These are phyloP conservation scores for Coniochaeta sp. DNA, from an alignment of 2,329 filamentous ascomycete genomes.

Conservation along the genomic window DNA sequence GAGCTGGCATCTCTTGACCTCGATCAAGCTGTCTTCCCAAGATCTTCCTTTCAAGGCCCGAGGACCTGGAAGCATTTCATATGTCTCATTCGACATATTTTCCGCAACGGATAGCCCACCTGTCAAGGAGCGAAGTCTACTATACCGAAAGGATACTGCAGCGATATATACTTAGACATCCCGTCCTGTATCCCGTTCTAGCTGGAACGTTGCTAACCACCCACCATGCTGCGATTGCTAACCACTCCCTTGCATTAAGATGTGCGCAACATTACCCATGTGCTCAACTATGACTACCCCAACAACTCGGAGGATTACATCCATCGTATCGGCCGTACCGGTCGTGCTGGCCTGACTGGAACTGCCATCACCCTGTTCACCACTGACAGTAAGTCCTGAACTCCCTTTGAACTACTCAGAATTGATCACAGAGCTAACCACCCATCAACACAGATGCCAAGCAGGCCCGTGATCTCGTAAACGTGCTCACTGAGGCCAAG, in stretches of 20 bases:
- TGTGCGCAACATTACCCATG: constrained; percentile 99
- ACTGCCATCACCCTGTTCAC: constrained; percentile 98
- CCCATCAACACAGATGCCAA: constrained; percentile 59
- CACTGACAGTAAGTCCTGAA: constrained; percentile 79
- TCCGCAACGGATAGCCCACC: constrained; percentile 55
- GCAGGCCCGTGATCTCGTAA: constrained; percentile 93
- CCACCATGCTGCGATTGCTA: constrained; percentile 59
- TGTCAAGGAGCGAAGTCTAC: constrained; percentile 46
- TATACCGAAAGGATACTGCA: constrained; percentile 35
- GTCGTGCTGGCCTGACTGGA: constrained; percentile 87
- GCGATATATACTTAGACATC: constrained; percentile 39
- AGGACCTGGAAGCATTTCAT: constrained; percentile 49
- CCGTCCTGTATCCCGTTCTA: constrained; percentile 30
- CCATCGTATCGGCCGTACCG: constrained; percentile 92
- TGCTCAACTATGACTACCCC: constrained; percentile 99
- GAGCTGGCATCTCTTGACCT: constrained; percentile 65
- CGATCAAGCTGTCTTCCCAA: constrained; percentile 62
- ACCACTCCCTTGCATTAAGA: constrained; percentile 73
- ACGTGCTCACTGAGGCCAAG: constrained; percentile 90
- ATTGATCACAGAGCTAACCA: constrained; percentile 28
- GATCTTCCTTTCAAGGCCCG: constrained; percentile 48
- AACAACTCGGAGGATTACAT: constrained; percentile 99
- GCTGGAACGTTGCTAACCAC: constrained; percentile 57
- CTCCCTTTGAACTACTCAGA: not conserved
- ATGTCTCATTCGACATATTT: constrained; percentile 38